Evolutionary conservation across 768 basidiomycete species (phyloP).

Genomic region (Udeniomyces megalosporus): DNA sequence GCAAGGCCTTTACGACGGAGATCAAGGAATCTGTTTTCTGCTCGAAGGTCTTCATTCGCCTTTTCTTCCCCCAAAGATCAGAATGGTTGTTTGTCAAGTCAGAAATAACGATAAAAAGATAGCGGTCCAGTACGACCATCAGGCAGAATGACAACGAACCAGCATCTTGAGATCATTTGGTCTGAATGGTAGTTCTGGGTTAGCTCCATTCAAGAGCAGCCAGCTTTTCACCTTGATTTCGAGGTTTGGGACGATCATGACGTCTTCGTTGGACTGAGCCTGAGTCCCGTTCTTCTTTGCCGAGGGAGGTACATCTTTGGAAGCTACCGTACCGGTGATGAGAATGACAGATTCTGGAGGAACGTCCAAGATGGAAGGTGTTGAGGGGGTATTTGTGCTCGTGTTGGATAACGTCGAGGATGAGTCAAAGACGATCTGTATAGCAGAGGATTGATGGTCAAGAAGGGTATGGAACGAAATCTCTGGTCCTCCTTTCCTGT

Average conservation of each 20-base stretch:
- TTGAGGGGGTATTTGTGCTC: constrained; percentile 27
- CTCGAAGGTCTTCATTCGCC: constrained; percentile 74
- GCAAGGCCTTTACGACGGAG: constrained; percentile 59
- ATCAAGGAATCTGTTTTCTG: constrained; percentile 76
- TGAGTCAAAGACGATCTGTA: constrained; percentile 13
- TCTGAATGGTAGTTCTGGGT: constrained; percentile 55
- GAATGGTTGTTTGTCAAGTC: too few species aligned
- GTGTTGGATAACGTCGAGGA: neutral
- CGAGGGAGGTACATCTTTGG: too few species aligned
- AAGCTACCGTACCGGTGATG: constrained; percentile 51
- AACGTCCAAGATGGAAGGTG: constrained; percentile 38
- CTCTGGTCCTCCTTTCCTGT: constrained; percentile 49
- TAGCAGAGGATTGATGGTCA: constrained; percentile 46
- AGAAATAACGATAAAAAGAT: too few species aligned
- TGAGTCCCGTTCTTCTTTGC: constrained; percentile 21
- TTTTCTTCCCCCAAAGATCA: constrained; percentile 25
- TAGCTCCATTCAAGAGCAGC: constrained; percentile 65
- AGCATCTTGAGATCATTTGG: constrained; percentile 60
- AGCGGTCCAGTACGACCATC: neutral
- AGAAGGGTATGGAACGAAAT: constrained; percentile 76
- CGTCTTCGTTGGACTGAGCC: neutral
- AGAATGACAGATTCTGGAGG: constrained; percentile 65
- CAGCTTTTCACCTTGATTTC: constrained; percentile 60
- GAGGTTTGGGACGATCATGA: constrained; percentile 40
- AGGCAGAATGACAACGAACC: constrained; percentile 36